Percentiles rank a stretch among this genome's conserved stretches.
These are phyloP conservation scores for Spatholobus suberectus DNA, from an alignment of 306 rosid genomes.

Conservation along the genomic window DNA sequence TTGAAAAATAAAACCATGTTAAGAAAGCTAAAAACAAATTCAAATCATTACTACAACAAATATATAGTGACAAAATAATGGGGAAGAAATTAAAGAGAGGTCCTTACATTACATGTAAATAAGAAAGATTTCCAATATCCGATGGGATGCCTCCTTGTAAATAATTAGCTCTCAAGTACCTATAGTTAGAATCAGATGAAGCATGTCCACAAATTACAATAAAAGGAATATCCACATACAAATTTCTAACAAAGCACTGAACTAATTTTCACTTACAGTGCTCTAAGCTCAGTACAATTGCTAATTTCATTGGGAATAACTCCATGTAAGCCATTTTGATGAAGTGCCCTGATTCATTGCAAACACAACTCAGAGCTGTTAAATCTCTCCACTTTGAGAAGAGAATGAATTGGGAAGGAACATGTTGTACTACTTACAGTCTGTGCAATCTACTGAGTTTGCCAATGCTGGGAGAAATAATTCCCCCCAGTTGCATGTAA, in stretches of 20 bases:
- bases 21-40: conserved; percentile 1
- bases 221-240: neutral
- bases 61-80: neutral
- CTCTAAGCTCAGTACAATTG: conserved; percentile 88
- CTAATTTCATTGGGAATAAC: conserved; percentile 80
- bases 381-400: neutral
- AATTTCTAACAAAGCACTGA: conserved; percentile 10
- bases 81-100: neutral
- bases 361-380: neutral
- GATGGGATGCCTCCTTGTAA: conserved; percentile 95
- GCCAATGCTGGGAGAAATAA: conserved; percentile 92
- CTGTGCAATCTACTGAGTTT: conserved; percentile 87
- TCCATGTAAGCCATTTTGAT: conserved; percentile 93
- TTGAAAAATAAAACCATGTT: neutral
- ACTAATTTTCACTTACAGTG: conserved; percentile 64
- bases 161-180: conserved; percentile 93
- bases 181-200: conserved; percentile 41
- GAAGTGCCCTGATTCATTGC: conserved; percentile 79
- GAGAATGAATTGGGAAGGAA: neutral
- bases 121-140: conserved; percentile 85
- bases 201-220: neutral
- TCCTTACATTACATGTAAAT: conserved; percentile 82
- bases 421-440: conserved; percentile 63
- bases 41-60: neutral
- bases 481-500: conserved; percentile 86